Conservation (phyloP, 140 eudicot species). For the Senecio squalidus region DNA sequence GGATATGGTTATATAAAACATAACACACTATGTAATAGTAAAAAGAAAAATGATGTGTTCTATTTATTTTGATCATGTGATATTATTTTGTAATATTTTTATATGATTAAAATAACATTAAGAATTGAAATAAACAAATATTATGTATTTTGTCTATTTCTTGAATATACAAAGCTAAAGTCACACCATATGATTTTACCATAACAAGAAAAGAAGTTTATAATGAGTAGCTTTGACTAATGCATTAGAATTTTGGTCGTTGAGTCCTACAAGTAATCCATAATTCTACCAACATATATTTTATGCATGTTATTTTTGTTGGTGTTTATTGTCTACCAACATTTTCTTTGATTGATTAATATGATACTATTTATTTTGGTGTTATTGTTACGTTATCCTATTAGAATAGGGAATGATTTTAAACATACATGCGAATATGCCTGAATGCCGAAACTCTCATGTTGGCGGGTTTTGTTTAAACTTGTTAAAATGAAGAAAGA, state of each 20-base stretch:
- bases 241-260: slow-evolving; percentile 7
- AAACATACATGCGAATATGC: too few relatives aligned
- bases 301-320: neutral
- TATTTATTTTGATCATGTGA: too few relatives aligned
- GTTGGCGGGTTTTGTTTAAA: too few relatives aligned
- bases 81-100: too few relatives aligned
- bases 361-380: neutral
- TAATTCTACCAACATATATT: slow-evolving; percentile 5
- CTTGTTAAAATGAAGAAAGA: too few relatives aligned
- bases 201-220: neutral
- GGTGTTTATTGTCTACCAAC: slow-evolving; percentile 18
- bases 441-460: too few relatives aligned
- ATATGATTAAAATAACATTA: too few relatives aligned
- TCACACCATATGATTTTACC: neutral
- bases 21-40: too few relatives aligned
- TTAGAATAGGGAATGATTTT: neutral
- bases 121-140: too few relatives aligned
- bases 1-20: too few relatives aligned
- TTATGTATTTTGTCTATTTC: too few relatives aligned
- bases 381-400: neutral
- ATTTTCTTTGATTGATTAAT: neutral
- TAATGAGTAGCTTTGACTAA: slow-evolving; percentile 14
- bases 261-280: slow-evolving; percentile 14
- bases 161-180: neutral
- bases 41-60: too few relatives aligned